Base-by-base conservation (phyloP, 257 asterid species). In the Capsicum pubescens region DNA sequence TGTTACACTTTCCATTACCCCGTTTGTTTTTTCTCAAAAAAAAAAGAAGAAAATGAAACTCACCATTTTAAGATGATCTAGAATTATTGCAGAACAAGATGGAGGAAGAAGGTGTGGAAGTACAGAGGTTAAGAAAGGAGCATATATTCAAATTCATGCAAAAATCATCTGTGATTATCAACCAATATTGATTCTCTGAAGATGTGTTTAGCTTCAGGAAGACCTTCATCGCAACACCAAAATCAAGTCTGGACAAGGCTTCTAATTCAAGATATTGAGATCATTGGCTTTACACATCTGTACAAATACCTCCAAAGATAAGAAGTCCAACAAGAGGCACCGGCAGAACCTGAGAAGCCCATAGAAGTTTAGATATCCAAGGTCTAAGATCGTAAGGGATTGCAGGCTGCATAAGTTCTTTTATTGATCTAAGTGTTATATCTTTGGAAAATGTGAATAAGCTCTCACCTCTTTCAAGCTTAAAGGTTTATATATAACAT, bases 301-400 rank as follows among this genome's bases (percentile, higher is more conserved):
- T 90, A 86, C 98, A 96, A 68, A 96, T 89, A 87, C 98, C 83
- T 85, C 97, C 97, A 19, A 96, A 94, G 76, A 96, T 92, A 88
- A 96, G 85, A 77, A 94, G 95, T 64, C 99, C 99, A 64, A 96
- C 92, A 85, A 96, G 98, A 86, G 99, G 99, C 98, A 96, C 94
- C 13, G 99, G 99, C 55, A 96, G 89, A 66, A 93, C 91, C 52
- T 97, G 94, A 69, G 98, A 92, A 85, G 97, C 98, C 97, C 95
- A 90, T 54, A 94, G 88, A 83, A 96, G 98, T 87, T 94, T 93
- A 79, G 99, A 93, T 89, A 93, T 93, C 98, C 93, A 96, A 15
- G 97, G 98, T 21, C 89, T 98, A 81, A 95, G 98, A 87, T 93
- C 95, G 85, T 94, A 95, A 70, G 97, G 93, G 19, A 85, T 42